phyloP scores from a whole-genome alignment of 495 filamentous ascomycete genomes.

The Penicillium canescens region DNA sequence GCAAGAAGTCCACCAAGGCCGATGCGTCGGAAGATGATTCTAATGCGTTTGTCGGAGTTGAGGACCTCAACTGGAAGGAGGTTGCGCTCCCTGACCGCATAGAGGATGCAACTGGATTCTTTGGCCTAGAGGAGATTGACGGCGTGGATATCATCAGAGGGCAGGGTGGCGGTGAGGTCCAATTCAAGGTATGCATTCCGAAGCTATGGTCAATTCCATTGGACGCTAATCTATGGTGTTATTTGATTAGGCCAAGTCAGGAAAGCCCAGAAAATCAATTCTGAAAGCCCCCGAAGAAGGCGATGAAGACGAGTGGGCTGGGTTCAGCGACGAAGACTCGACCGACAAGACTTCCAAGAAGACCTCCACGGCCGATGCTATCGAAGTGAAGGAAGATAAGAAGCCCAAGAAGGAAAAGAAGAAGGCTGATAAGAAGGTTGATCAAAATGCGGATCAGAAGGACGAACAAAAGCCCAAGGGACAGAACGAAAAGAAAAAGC shows the following conservation, averaged over 20 bases:
- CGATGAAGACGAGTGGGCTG: conserved; percentile 56
- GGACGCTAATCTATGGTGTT: not conserved
- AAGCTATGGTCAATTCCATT: not conserved
- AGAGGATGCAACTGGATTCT: conserved; percentile 93
- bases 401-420: conserved; percentile 24
- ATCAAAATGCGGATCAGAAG: conserved; percentile 13
- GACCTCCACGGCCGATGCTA: conserved; percentile 15
- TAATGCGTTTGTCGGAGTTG: conserved; percentile 42
- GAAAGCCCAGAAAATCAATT: conserved; percentile 40
- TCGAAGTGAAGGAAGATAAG: conserved; percentile 21
- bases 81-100: conserved; percentile 82
- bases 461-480: conserved; percentile 32
- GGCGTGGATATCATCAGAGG: conserved; percentile 75
- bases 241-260: conserved; percentile 31
- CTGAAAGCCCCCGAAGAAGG: conserved; percentile 23
- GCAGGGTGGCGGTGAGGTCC: conserved; percentile 32
- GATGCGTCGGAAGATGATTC: conserved; percentile 15
- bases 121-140: conserved; percentile 88
- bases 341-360: conserved; percentile 19
- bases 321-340: conserved; percentile 49
- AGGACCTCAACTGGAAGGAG: conserved; percentile 78
- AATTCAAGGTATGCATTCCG: conserved; percentile 46
- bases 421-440: conserved; percentile 11
- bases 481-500: conserved; percentile 28
- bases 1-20: conserved; percentile 46